Percentiles rank a stretch among this genome's conserved stretches.
These are phyloP conservation scores for Elongisporangium undulatum DNA, from an alignment of 352 stramenopile species.

Conservation along the genomic window DNA sequence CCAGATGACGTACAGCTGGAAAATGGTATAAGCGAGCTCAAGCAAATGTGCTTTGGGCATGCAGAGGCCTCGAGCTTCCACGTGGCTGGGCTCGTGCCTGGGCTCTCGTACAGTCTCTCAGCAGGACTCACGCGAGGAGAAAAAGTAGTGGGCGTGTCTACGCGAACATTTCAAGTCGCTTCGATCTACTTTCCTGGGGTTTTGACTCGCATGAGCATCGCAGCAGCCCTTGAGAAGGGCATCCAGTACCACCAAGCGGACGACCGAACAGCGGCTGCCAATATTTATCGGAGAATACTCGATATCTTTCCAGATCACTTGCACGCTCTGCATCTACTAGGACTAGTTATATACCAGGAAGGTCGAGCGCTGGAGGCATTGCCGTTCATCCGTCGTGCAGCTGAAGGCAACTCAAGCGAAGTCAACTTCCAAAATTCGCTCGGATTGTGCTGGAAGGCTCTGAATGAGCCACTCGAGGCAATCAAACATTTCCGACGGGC, in stretches of 20 bases:
- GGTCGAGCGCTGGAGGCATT: constrained; percentile 22
- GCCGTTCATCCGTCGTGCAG: constrained; percentile 31
- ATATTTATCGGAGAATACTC: constrained; percentile 54
- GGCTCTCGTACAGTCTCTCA: constrained; percentile 46
- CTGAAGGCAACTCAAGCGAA: constrained; percentile 38
- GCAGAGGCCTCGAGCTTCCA: constrained; percentile 50
- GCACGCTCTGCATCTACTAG: constrained; percentile 45
- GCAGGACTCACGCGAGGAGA: constrained; percentile 43
- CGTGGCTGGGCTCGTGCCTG: constrained; percentile 45
- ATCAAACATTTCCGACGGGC: constrained; percentile 42
- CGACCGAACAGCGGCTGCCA: constrained; percentile 19
- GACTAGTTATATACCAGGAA: constrained; percentile 41
- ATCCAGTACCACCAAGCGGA: constrained; percentile 27
- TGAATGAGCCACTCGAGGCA: constrained; percentile 51
- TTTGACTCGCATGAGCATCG: constrained; percentile 29
- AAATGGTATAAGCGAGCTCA: constrained; percentile 16
- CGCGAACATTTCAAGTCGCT: constrained; percentile 56
- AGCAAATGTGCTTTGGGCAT: constrained; percentile 61
- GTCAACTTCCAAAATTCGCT: constrained; percentile 50
- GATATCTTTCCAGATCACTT: constrained; percentile 40
- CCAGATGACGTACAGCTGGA: constrained; percentile 36
- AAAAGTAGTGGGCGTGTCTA: constrained; percentile 54
- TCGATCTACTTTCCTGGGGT: constrained; percentile 26
- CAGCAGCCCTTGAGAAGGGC: constrained; percentile 34
- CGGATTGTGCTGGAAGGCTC: constrained; percentile 39